Evolutionary conservation across 768 basidiomycete genomes (phyloP).

Genomic region (Tricholoma terreum): DNA sequence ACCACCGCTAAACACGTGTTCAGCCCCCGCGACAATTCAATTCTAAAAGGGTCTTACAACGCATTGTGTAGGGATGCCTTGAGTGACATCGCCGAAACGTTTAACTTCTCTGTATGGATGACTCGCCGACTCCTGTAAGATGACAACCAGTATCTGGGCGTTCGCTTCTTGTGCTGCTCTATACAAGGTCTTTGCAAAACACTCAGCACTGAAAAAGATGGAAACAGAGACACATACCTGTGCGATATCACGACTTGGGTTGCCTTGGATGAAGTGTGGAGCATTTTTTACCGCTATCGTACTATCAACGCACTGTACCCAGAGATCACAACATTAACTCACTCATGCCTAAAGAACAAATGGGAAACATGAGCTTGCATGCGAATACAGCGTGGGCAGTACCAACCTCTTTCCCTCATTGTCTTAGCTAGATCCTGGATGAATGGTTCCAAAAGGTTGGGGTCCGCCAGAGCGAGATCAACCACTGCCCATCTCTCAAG

Average conservation of each 20-base stretch:
- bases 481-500: slow-evolving; percentile 22
- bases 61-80: slow-evolving; percentile 63
- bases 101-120: slow-evolving; percentile 29
- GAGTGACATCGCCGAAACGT: slow-evolving; percentile 38
- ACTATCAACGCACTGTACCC: neutral
- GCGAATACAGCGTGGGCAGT: neutral
- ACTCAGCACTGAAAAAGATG: neutral
- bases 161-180: slow-evolving; percentile 3
- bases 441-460: slow-evolving; percentile 13
- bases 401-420: slow-evolving; percentile 24
- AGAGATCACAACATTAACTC: neutral
- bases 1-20: slow-evolving; percentile 23
- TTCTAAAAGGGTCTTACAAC: slow-evolving; percentile 38
- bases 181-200: slow-evolving; percentile 7
- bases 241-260: slow-evolving; percentile 3
- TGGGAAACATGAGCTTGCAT: neutral
- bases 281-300: slow-evolving; percentile 1
- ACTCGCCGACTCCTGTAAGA: slow-evolving; percentile 29
- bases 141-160: slow-evolving; percentile 23
- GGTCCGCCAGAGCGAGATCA: slow-evolving; percentile 22
- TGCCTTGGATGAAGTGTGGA: slow-evolving; percentile 6
- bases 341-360: slow-evolving; percentile 15
- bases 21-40: neutral
- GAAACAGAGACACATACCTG: slow-evolving; percentile 5
- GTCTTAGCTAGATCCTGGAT: slow-evolving; percentile 17